Evolutionary conservation across 805 yeast genomes (phyloP).

Genomic region (Cyberlindnera maritima): DNA sequence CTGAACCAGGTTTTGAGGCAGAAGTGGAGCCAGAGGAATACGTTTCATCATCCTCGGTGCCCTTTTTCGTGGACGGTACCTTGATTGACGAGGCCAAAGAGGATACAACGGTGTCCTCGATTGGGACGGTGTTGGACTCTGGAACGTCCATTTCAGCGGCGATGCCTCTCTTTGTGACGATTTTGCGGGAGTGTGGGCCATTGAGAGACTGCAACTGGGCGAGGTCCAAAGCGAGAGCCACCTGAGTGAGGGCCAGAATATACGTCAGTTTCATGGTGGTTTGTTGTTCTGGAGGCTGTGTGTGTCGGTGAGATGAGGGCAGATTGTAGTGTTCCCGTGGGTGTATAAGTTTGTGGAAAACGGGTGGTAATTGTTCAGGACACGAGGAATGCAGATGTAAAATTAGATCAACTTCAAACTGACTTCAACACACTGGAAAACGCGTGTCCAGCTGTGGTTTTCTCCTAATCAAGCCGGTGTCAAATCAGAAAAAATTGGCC

Average conservation of each 20-base stretch:
- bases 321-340: neutral
- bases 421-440: too few species aligned
- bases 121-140: conserved; percentile 25
- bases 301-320: neutral
- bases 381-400: too few species aligned
- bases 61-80: conserved; percentile 2
- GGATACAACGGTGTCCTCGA: conserved; percentile 15
- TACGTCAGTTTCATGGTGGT: neutral
- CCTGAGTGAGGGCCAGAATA: neutral
- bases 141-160: conserved; percentile 23
- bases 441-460: too few species aligned
- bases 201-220: neutral
- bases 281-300: neutral
- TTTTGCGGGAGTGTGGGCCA: conserved; percentile 9
- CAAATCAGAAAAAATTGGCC: too few species aligned
- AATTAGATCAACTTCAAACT: too few species aligned
- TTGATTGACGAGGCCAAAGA: neutral
- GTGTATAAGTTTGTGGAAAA: too few species aligned
- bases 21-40: neutral
- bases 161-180: conserved; percentile 19
- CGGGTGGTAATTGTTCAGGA: too few species aligned
- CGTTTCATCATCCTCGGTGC: neutral
- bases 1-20: neutral
- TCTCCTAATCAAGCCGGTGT: too few species aligned
- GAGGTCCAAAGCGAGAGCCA: conserved; percentile 7